Evolutionary conservation across 257 asterid genomes (phyloP), one percentile per base, ranked within the genome.

Genomic region (Przewalskia tangutica): DNA sequence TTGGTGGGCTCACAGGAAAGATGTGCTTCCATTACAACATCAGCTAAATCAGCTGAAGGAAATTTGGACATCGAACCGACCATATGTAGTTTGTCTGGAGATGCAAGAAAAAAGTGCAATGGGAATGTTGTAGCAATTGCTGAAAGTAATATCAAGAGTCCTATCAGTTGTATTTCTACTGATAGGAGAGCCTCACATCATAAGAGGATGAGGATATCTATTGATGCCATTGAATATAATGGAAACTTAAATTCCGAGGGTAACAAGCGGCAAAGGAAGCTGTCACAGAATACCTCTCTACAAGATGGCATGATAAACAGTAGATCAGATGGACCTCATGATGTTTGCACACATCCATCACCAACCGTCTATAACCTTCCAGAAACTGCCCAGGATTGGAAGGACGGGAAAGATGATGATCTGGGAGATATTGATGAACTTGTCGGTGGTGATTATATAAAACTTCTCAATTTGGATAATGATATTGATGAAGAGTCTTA

Each of bases 1-100:
- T 89, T 89, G 93, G 89, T 88, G 94, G 97, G 97, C 93, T 94
- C 98, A 93, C 97, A 93, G 95, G 97, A 89, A 84, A 90, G 93
- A 84, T 90, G 90, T 84, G 82, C 89, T 65, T 88, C 95, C 85
- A 82, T 89, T 85, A 83, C 92, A 59, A 83, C 93, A 80, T 90
- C 98, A 77, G 87, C 92, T 86, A 90, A 90, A 86, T 82, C 85
- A 67, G 89, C 93, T 77, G 93, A 89, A 84, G 93, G 88, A 79
- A 56, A 83, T 80, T 88, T 92, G 86, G 87, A 87, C 86, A 81
- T 75, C 60, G 84, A 81, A 82, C 89, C 86, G 36, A 82, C 83
- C 84, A 13, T 84, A 16, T 81, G 87, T 48, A 83, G 85, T 84
- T 87, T 91, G 82, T 82, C 89, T 83, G 90, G 84, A 67, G 87